These are phyloP conservation scores for Pterocarpus santalinus DNA, from an alignment of 306 rosid genomes.

Conservation along the genomic window DNA sequence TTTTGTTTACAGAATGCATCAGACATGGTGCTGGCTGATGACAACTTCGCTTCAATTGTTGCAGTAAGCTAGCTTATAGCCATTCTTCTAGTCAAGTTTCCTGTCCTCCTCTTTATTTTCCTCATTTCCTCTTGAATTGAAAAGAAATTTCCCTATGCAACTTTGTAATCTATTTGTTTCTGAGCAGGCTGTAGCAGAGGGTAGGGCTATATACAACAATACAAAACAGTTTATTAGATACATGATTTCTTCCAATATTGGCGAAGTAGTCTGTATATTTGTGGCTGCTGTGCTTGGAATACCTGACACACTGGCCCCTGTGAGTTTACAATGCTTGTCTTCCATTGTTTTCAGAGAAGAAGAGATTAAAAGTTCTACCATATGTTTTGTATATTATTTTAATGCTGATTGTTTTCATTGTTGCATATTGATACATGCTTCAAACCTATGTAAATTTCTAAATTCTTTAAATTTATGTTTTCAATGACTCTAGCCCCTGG, in stretches of 20 bases:
- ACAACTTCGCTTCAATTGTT: conserved; percentile 95
- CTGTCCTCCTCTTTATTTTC: background rate
- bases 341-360: conserved; percentile 34
- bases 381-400: background rate
- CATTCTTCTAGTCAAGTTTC: conserved; percentile 37
- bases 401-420: conserved; percentile 15
- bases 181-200: conserved; percentile 96
- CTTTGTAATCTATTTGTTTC: conserved; percentile 42
- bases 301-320: conserved; percentile 98
- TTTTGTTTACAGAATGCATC: conserved; percentile 80
- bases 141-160: conserved; percentile 37
- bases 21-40: conserved; percentile 98
- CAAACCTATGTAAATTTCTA: conserved; percentile 10
- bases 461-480: conserved; percentile 17
- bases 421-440: conserved; percentile 26
- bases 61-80: conserved; percentile 68
- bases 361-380: conserved; percentile 29
- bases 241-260: conserved; percentile 99
- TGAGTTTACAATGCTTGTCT: conserved; percentile 55
- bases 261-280: conserved; percentile 99
- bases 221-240: conserved; percentile 98
- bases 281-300: conserved; percentile 99
- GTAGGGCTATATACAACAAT: conserved; percentile 95
- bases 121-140: conserved; percentile 17
- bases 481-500: conserved; percentile 31